Evolutionary conservation across 768 basidiomycete species (phyloP), one percentile per base, ranked within the genome.

Genomic region (Tylopilus intermedius): DNA sequence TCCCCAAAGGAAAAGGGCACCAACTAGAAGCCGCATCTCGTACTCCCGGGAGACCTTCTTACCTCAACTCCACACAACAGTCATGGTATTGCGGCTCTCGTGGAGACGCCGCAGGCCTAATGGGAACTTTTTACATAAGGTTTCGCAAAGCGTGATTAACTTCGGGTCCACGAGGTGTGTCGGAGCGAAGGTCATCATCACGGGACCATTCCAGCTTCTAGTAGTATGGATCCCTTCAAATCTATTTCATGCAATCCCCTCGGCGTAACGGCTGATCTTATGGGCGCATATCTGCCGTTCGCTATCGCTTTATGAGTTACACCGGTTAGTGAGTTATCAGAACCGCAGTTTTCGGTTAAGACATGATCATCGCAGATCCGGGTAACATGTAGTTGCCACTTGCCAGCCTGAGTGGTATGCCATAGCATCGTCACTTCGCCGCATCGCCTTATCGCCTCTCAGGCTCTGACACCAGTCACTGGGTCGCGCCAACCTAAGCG

Each of bases 71-170:
- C 50, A 59, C 49, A 35, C 30, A 30, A 30, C 9, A 6, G 7
- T 10, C 11, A 47, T 45, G 26, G 32, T 55, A 22, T 24, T 45
- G 56, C 44, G 52, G 60, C 39, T 60, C 39, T 60, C 47, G 49
- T 53, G 48, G 18, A 51, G 63, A 61, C 38, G 13, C 52, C 52
- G 48, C 55, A 29, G 9, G 14, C 14, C 9, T 39, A 42, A 33
- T 32, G 22, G 26, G 26, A 14, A 21, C 11, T 49, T 51, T 63
- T 63, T 55, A 50, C 56, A 58, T 45, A 62, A 58, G 42, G 59
- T 63, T 58, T 51, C 42, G 24, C 52, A 39, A 41, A 30, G 14
- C 10, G 24, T 5, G 56, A 54, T 61, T 48, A 58, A 42, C 53
- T 64, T 58, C 18, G 48, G 3, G 32, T 5, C n/a, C 59, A 58